Conservation (phyloP, 2,329 filamentous ascomycete species). For the Ilyonectria destructans region DNA sequence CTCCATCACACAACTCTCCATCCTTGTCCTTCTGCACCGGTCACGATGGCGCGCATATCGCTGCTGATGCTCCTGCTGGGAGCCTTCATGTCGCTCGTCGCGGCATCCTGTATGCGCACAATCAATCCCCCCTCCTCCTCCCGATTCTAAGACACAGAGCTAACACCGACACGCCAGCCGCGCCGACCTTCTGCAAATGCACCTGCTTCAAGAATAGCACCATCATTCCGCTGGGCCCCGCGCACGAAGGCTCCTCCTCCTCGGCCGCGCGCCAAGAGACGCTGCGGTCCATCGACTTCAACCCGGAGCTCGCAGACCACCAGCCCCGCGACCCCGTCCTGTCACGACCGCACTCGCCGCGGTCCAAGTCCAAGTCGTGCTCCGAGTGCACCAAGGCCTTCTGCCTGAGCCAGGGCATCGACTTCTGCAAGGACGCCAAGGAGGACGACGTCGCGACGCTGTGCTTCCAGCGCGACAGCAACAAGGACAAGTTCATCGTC, state of each 20-base stretch:
- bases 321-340: constrained; percentile 24
- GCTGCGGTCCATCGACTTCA: constrained; percentile 42
- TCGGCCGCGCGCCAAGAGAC: constrained; percentile 40
- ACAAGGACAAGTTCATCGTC: constrained; percentile 78
- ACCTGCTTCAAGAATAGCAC: constrained; percentile 81
- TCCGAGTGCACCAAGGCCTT: constrained; percentile 77
- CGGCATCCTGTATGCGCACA: constrained; percentile 62
- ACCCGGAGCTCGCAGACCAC: constrained; percentile 30
- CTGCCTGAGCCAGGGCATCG: constrained; percentile 73
- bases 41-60: constrained; percentile 60
- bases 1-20: constrained; percentile 3
- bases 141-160: constrained; percentile 31
- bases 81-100: constrained; percentile 54
- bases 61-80: constrained; percentile 57
- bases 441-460: constrained; percentile 75
- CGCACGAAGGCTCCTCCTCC: constrained; percentile 49
- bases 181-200: constrained; percentile 79
- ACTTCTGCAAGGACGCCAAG: constrained; percentile 75
- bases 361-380: constrained; percentile 66
- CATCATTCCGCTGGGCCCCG: constrained; percentile 74
- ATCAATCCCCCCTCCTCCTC: constrained; percentile 3
- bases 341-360: constrained; percentile 45
- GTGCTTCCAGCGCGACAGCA: constrained; percentile 78
- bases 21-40: constrained; percentile 21
- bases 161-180: constrained; percentile 60